These are phyloP conservation scores for Veloboletus limbatus DNA, from an alignment of 1,284 basidiomycete species.

Conservation along the genomic window DNA sequence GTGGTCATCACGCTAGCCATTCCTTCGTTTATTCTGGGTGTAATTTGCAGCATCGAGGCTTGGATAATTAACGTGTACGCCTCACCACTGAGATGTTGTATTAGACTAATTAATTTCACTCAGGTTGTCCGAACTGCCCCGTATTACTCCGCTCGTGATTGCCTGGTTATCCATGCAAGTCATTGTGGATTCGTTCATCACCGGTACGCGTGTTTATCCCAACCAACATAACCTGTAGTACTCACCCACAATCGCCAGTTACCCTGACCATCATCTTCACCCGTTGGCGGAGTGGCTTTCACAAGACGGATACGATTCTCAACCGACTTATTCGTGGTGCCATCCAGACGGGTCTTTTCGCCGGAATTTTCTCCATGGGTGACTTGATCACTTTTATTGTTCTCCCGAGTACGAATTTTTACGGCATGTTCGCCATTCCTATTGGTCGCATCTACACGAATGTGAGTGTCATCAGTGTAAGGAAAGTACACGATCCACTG, in stretches of 20 bases:
- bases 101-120: neutral
- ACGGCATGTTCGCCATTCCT: slow-evolving; percentile 34
- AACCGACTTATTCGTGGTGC: slow-evolving; percentile 46
- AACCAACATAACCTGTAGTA: too few species aligned
- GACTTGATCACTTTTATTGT: slow-evolving; percentile 41
- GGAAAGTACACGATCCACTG: too few species aligned
- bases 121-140: slow-evolving; percentile 28
- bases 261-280: slow-evolving; percentile 36
- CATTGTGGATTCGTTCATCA: slow-evolving; percentile 39
- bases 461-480: slow-evolving; percentile 16
- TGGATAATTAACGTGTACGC: slow-evolving; percentile 39
- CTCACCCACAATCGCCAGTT: slow-evolving; percentile 11
- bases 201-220: slow-evolving; percentile 26
- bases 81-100: neutral
- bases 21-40: slow-evolving; percentile 7
- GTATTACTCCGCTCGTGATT: slow-evolving; percentile 30
- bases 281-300: slow-evolving; percentile 43
- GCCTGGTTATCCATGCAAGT: slow-evolving; percentile 44
- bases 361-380: slow-evolving; percentile 42
- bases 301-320: slow-evolving; percentile 44
- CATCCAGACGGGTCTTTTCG: slow-evolving; percentile 47
- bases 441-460: slow-evolving; percentile 37
- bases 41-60: slow-evolving; percentile 36
- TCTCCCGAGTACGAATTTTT: slow-evolving; percentile 25
- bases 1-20: slow-evolving; percentile 35